A percentile compares a stretch with the other conserved stretches of the same genome.
These are phyloP conservation scores for Periconia macrospinosa DNA, from an alignment of 2,329 filamentous ascomycete species.

Conservation along the genomic window DNA sequence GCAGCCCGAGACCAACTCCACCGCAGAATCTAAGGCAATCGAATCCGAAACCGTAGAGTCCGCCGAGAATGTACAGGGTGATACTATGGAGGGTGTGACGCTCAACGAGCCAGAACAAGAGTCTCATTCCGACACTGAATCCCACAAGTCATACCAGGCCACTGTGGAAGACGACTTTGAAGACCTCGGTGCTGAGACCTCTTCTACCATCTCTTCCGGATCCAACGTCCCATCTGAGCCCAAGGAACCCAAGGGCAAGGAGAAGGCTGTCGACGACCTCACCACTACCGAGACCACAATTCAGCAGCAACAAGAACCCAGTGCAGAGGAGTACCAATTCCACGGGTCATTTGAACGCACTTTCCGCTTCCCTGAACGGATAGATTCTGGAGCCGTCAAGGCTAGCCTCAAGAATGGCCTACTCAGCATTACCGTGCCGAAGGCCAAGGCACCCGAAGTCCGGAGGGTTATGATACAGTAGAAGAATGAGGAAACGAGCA, in stretches of 20 bases:
- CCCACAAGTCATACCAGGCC: conserved; percentile 37
- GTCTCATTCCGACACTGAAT: conserved; percentile 28
- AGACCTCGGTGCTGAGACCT: conserved; percentile 35
- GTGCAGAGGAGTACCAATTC: conserved; percentile 47
- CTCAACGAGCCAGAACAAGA: conserved; percentile 21
- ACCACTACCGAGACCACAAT: conserved; percentile 21
- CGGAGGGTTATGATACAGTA: conserved; percentile 35
- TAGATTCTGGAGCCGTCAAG: conserved; percentile 64
- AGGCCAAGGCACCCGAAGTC: conserved; percentile 48
- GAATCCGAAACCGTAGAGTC: neutral
- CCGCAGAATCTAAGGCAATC: conserved; percentile 7
- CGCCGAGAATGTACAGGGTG: conserved; percentile 6
- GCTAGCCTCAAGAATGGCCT: conserved; percentile 68
- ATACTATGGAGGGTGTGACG: conserved; percentile 22
- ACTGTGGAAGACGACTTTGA: conserved; percentile 43
- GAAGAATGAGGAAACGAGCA: neutral
- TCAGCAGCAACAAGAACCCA: conserved; percentile 13
- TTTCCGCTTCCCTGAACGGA: conserved; percentile 67
- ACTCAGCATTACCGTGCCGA: conserved; percentile 66
- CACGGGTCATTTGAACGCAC: conserved; percentile 69
- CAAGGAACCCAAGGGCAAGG: conserved; percentile 31
- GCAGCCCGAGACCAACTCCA: conserved; percentile 4
- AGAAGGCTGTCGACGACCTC: conserved; percentile 20
- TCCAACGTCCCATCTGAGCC: conserved; percentile 17
- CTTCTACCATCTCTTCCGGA: conserved; percentile 26